phyloP scores from a whole-genome alignment of 2,329 filamentous ascomycete genomes.

The Alternaria incomplexa region DNA sequence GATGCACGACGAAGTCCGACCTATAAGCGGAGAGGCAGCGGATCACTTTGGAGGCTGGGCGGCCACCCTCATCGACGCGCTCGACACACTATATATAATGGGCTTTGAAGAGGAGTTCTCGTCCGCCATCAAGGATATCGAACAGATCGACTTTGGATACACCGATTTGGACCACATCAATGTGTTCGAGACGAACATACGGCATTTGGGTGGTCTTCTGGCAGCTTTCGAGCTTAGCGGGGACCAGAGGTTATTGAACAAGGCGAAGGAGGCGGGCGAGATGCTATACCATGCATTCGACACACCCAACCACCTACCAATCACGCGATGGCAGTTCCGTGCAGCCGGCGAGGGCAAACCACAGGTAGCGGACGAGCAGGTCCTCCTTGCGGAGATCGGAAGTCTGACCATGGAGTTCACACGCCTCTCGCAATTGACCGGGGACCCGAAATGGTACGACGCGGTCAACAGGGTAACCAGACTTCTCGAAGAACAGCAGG shows the following conservation, averaged over 20 bases:
- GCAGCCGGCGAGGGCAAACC: conserved; percentile 45
- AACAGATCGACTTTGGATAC: conserved; percentile 52
- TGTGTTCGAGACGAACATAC: conserved; percentile 64
- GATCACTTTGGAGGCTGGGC: conserved; percentile 57
- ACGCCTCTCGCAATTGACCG: conserved; percentile 53
- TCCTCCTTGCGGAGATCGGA: conserved; percentile 56
- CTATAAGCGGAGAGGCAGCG: conserved; percentile 49
- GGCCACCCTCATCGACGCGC: conserved; percentile 53
- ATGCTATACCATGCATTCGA: conserved; percentile 84
- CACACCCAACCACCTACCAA: conserved; percentile 91
- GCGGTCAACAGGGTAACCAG: conserved; percentile 53
- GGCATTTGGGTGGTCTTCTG: conserved; percentile 85
- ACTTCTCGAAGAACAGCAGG: conserved; percentile 51
- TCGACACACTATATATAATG: conserved; percentile 58
- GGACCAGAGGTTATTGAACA: conserved; percentile 73
- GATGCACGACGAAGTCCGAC: conserved; percentile 57
- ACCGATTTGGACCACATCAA: conserved; percentile 51
- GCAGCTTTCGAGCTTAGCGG: conserved; percentile 86
- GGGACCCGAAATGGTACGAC: conserved; percentile 55
- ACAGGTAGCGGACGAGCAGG: conserved; percentile 49
- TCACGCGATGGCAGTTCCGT: conserved; percentile 54
- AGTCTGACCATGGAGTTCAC: conserved; percentile 58
- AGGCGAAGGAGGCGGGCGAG: conserved; percentile 80
- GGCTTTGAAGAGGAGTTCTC: conserved; percentile 55
- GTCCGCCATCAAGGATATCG: conserved; percentile 52